A percentile compares a stretch with the other conserved stretches of the same genome.
These are phyloP conservation scores for Ballota nigra DNA, from an alignment of 257 asterid species.

Conservation along the genomic window DNA sequence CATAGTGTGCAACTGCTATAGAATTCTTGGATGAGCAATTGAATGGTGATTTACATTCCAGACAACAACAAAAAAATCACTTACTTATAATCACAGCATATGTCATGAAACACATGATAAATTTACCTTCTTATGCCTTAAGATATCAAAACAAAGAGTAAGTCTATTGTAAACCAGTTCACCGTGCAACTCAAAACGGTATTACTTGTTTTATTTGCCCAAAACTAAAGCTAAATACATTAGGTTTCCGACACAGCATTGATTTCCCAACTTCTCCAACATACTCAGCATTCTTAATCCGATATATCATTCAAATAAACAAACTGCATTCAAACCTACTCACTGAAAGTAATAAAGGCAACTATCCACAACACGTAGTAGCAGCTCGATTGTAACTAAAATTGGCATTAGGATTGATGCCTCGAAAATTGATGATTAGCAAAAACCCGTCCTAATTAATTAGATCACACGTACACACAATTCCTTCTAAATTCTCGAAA, in stretches of 20 bases:
- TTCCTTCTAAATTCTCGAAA: background rate
- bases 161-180: too few relatives aligned
- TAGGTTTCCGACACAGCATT: background rate
- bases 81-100: background rate
- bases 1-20: constrained; percentile 1
- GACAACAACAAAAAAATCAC: background rate
- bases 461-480: background rate
- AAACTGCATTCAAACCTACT: background rate
- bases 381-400: background rate
- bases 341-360: background rate
- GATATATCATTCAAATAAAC: background rate
- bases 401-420: background rate
- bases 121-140: background rate
- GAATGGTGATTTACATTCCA: background rate
- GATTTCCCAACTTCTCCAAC: constrained; percentile 8
- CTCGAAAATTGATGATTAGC: background rate
- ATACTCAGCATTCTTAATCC: background rate
- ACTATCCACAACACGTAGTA: background rate
- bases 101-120: background rate
- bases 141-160: constrained; percentile 2
- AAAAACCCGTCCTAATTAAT: background rate
- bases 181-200: too few relatives aligned
- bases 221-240: constrained; percentile 10
- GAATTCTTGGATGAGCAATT: background rate
- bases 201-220: too few relatives aligned